Base-by-base conservation (phyloP, 768 basidiomycete genomes). In the Paxillus rubicundulus region DNA sequence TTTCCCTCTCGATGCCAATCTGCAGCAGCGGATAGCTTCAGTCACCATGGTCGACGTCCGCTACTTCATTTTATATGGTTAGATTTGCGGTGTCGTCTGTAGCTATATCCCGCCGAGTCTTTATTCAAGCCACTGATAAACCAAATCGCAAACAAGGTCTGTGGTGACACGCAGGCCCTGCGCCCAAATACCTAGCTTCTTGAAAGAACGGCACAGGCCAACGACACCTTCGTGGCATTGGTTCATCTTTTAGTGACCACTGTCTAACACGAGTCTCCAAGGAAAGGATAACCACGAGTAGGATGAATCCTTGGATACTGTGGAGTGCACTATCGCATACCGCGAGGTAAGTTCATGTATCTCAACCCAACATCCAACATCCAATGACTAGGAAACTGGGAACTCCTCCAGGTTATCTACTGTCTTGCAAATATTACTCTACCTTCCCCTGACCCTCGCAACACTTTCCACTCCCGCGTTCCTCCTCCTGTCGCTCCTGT, bases 381-480 rank as follows among this genome's bases (percentile, higher is more conserved):
- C 51, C 24, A 51, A 21, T 34, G n/a, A n/a, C n/a, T n/a, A n/a
- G n/a, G n/a, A 46, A n/a, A 12, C 43, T 42, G 50, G 51, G 8
- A 61, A 47, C 17, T 44, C 54, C 9, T 47, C 28, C 65, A 89
- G 89, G 63, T 72, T 90, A 50, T 86, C 85, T 9, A 92, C 88
- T 39, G 87, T 81, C 53, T 63, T 87, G 32, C 90, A 92, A 65
- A 89, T 93, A 58, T 74, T 93, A 44, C 78, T 92, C 28, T 93
- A 86, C 69, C 81, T 93, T 45, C 91, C 91, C 1, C 75, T 93
- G 54, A 93, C 90, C 16, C 77, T 93, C 53, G 87, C 87, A 43
- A 92, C 92, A 12, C 79, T 93, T 49, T 90, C 88, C 28, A 84
- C 79, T 21, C 74, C 82, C 28, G 90, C 90, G 0, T 93, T 93